Evolutionary conservation across 352 stramenopile genomes (phyloP), one percentile per base, ranked within the genome.

Genomic region (Phytophthora aleatoria): DNA sequence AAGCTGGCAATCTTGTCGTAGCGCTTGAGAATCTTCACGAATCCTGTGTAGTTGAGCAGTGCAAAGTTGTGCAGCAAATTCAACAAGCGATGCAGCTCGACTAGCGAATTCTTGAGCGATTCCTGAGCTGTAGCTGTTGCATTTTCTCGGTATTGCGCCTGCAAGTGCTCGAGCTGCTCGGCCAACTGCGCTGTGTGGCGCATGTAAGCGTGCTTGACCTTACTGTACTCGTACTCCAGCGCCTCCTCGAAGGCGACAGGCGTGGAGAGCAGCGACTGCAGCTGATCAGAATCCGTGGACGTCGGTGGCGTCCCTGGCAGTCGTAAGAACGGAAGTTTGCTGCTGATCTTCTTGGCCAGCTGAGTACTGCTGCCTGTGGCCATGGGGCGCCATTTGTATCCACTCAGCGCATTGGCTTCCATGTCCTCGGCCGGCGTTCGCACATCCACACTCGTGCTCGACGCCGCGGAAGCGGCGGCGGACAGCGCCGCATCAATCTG

Each of bases 21-120:
- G 57, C 98, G 98, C 71, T 99, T 99, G 30, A 98, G 68, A 64
- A 99, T 98, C 74, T 99, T 99, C 20, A 99, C 85, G 69, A 99
- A 98, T 12, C 90, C 97, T 0, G 97, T 99, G 75, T 99, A 99
- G 66, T 99, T 99, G 54, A 99, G 86, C 61, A 99, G 92, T 28
- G 93, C 86, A 81, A 97, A 99, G 74, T 99, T 99, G 35, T 97
- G 79, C 51, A 99, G 81, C 35, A 98, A 76, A 62, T 98, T 98
- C 24, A 97, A 69, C 44, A 95, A 81, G 3, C 95, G 89, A 74
- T 99, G 94, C 39, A 98, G 79, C 71, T 98, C 94, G n/a, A 91
- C 84, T 28, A 99, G 83, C 33, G 95, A 89, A 48, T 96, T 90
- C 64, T 96, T 94, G 48, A 99, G 93, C 43, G 93, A 98, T 73